Base-by-base conservation (phyloP, 768 basidiomycete species). In the Mycena venus region DNA sequence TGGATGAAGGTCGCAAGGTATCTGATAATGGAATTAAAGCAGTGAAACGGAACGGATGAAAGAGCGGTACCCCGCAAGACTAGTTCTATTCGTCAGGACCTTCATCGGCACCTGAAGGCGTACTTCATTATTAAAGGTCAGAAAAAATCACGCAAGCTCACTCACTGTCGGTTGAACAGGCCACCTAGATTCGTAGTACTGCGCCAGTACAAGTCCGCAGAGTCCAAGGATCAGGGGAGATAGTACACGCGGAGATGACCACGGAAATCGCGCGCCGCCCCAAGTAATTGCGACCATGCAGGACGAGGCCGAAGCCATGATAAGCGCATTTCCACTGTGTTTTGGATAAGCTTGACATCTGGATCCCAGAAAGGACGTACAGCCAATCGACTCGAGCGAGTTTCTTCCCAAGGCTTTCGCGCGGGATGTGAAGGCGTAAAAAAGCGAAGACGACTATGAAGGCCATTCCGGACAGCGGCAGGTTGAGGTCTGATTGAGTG, bases 171-270 rank as follows among this genome's bases (percentile, higher is more conserved):
- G 71, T 11, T 66, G n/a, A 10, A 32, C 34, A 0, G 71, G 40
- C 44, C 55, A 59, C 17, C n/a, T 25, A 0, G 56, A 31, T 6
- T 72, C 71, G 27, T 72, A 72, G 5, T 29, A 12, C 7, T 29
- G 17, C 2, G 71, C 14, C 3, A 21, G 3, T 6, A 21, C 47
- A 1, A 72, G 38, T 2, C 71, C 71, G 3, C 4, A 23, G 6
- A 85, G 36, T 0, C 89, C 89, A 23, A 86, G n/a, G 25, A 85
- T 68, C 9, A 90, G 78, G 0, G 89, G 87, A 1, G 80, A 82
- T 21, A 90, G 78, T 4, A 88, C 83, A 0, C 68, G 75, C 23
- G 68, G 73, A 0, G 84, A 85, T 1, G 72, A 65, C 89, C 89
- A 90, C 0, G 84, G 65, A 62, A 80, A 85, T 2, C 76, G 74